Evolutionary conservation across 768 basidiomycete genomes (phyloP), one percentile per base, ranked within the genome.

Genomic region (Lactarius psammicola): DNA sequence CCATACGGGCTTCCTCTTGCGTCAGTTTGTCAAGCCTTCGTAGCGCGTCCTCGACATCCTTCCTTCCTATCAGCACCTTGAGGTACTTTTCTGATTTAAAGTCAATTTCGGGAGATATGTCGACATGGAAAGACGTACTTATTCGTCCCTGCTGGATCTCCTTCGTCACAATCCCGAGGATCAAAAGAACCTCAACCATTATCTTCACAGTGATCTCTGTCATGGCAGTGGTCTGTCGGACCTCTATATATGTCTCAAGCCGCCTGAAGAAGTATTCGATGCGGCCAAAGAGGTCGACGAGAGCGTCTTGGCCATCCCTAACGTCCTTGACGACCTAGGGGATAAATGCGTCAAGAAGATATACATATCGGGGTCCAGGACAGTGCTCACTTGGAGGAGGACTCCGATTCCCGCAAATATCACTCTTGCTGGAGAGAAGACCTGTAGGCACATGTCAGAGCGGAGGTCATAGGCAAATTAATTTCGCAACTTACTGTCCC

Each of bases 131-230:
- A 20, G 3, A 38, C 62, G 23, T 34, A 63, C 62, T 56, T 1
- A 26, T 42, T 10, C 62, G 56, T 1, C 56, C 44, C 23, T 38
- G 44, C 34, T 57, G 49, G 0, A 63, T 33, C 15, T 64, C 49
- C 31, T 59, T 54, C 15, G 58, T 59, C 10, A 56, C 58, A 18
- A 59, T 26, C 7, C 10, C 63, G 5, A 64, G 51, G 3, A 59
- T 64, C 3, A 30, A 59, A 3, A 64, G 51, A 15, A 64, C 38
- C 30, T 64, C 63, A 2, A 44, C 58, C 57, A 64, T 31, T 13
- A 59, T 54, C 18, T 64, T 40, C 2, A 54, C 38, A 11, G 38
- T 18, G 3, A 64, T 55, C 7, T 44, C 51, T 4, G 31, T 20
- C 58, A 64, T 64, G n/a, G 26, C 49, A 0, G 57, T 11, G 0